A percentile compares a stretch with the other conserved stretches of the same genome.
Evolutionary conservation across 345 rosid species (phyloP).

Genomic region (Iberis pinnata): DNA sequence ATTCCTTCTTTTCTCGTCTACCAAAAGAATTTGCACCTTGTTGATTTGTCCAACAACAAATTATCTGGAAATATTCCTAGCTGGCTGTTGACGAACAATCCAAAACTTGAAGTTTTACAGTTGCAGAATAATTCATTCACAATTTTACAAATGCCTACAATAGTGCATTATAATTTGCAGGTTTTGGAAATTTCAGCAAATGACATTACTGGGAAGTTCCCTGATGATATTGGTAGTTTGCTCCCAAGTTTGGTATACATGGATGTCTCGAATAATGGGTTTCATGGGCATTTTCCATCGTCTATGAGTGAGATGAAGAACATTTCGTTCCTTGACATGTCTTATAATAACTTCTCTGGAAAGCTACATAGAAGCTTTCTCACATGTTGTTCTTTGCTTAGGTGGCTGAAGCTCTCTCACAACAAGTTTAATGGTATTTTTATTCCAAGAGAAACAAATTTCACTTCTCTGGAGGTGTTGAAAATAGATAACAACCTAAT

Average conservation of each 20-base stretch:
- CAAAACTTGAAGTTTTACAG: neutral
- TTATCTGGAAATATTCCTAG: slow-evolving; percentile 9
- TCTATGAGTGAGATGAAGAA: neutral
- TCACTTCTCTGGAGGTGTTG: neutral
- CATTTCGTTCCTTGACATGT: neutral
- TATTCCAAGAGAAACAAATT: neutral
- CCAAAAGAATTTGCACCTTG: neutral
- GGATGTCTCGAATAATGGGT: neutral
- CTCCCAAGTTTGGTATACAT: neutral
- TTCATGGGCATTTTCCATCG: neutral
- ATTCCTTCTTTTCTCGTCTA: slow-evolving; percentile 12
- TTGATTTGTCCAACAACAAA: slow-evolving; percentile 13
- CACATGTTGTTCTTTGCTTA: neutral
- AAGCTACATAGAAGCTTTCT: neutral
- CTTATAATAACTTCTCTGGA: slow-evolving; percentile 11
- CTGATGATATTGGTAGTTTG: neutral
- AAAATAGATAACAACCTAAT: neutral
- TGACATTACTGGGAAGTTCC: neutral
- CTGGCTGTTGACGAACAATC: slow-evolving; percentile 16
- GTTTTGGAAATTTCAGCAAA: slow-evolving; percentile 13
- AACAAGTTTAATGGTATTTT: slow-evolving; percentile 7
- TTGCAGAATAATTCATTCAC: neutral
- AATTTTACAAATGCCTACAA: slow-evolving; percentile 17
- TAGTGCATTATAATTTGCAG: too few species aligned
- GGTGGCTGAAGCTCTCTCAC: slow-evolving; percentile 7